These are phyloP conservation scores for Paecilomyces sp. DNA, from an alignment of 2,329 filamentous ascomycete species.

Conservation along the genomic window DNA sequence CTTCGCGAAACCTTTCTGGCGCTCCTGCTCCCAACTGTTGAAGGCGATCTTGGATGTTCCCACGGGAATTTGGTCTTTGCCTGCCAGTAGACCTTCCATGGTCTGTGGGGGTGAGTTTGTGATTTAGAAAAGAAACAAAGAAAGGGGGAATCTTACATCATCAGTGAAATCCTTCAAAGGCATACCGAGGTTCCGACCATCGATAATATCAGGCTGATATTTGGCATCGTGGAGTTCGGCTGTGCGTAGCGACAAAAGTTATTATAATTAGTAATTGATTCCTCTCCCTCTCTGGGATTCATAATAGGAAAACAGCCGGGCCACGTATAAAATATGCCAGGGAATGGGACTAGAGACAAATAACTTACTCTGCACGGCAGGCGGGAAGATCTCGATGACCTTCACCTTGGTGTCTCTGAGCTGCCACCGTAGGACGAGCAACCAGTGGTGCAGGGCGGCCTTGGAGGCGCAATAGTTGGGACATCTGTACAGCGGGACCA, in stretches of 20 bases:
- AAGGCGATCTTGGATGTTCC: slow-evolving; percentile 23
- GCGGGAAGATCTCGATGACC: slow-evolving; percentile 50
- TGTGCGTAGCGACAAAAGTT: not conserved
- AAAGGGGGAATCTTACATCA: not conserved
- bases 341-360: no score
- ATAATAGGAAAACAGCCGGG: no score
- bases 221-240: slow-evolving; percentile 1
- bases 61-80: slow-evolving; percentile 1
- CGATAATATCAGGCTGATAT: slow-evolving; percentile 1
- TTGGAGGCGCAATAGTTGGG: slow-evolving; percentile 51
- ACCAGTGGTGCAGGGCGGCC: slow-evolving; percentile 49
- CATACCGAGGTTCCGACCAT: not conserved
- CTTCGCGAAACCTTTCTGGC: slow-evolving; percentile 36
- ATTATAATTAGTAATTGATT: no score
- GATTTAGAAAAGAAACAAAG: not conserved
- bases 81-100: not conserved
- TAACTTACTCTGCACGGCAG: slow-evolving; percentile 43
- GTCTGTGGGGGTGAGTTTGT: not conserved
- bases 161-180: slow-evolving; percentile 1
- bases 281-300: no score
- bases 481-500: slow-evolving; percentile 42
- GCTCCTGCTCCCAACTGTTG: slow-evolving; percentile 41
- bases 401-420: slow-evolving; percentile 43
- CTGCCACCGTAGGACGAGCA: slow-evolving; percentile 46
- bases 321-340: no score